These are phyloP conservation scores for Leccinum sublutescens DNA, from an alignment of 768 basidiomycete genomes.

Conservation along the genomic window DNA sequence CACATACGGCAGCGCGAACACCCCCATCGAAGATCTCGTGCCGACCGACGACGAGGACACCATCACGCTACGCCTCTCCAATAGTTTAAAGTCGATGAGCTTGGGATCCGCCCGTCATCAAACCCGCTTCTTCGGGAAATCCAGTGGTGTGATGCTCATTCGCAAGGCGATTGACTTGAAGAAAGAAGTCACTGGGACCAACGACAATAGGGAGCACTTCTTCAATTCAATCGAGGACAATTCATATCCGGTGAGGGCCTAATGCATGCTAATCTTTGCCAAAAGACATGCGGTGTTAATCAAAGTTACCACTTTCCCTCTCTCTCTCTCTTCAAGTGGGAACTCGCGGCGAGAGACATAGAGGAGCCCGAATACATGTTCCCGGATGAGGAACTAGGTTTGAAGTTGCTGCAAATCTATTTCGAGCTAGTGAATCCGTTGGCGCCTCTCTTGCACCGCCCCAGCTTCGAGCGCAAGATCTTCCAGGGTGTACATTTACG, in stretches of 20 bases:
- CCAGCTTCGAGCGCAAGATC: conserved; percentile 57
- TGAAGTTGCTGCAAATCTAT: conserved; percentile 57
- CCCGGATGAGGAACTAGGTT: conserved; percentile 51
- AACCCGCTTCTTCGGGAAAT: conserved; percentile 39
- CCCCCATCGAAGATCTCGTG: conserved; percentile 20
- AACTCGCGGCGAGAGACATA: conserved; percentile 19
- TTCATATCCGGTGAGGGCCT: conserved; percentile 27
- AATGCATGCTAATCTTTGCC: background rate
- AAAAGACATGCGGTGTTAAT: background rate
- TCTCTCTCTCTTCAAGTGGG: conserved; percentile 22
- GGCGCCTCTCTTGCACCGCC: conserved; percentile 70
- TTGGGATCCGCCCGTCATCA: conserved; percentile 6
- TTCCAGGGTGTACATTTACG: conserved; percentile 47
- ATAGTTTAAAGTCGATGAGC: conserved; percentile 24
- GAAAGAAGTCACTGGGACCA: conserved; percentile 49
- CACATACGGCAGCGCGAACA: background rate
- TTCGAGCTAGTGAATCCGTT: conserved; percentile 58
- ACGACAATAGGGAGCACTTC: conserved; percentile 13
- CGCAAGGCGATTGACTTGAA: conserved; percentile 56
- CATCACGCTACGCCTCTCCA: conserved; percentile 21
- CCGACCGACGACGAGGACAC: conserved; percentile 32
- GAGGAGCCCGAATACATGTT: conserved; percentile 38
- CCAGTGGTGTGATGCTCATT: conserved; percentile 42
- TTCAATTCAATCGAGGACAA: background rate
- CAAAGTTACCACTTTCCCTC: background rate